phyloP scores from a whole-genome alignment of 306 rosid species.

The Quercus agrifolia region DNA sequence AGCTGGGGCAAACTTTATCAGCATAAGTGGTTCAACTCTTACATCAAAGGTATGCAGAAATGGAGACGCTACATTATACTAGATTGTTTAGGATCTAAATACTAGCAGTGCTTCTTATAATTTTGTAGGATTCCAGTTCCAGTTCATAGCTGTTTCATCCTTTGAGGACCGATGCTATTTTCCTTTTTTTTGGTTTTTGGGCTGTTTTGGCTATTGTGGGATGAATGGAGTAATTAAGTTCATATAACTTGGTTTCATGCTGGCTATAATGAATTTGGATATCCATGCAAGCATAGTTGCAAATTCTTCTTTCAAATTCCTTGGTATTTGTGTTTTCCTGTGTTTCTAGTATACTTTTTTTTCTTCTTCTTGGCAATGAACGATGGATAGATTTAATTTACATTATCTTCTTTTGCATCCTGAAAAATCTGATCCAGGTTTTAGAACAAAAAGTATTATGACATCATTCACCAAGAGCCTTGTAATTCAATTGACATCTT shows the following conservation, averaged over 20 bases:
- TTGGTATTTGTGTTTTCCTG: neutral
- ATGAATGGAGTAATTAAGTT: neutral
- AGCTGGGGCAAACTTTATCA: slow-evolving; percentile 96
- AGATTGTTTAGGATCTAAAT: neutral
- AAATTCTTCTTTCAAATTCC: neutral
- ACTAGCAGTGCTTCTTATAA: neutral
- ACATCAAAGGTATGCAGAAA: slow-evolving; percentile 76
- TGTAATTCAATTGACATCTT: too few species aligned
- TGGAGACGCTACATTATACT: neutral
- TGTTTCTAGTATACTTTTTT: neutral
- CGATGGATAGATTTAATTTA: neutral
- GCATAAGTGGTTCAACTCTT: slow-evolving; percentile 93
- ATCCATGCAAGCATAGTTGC: neutral
- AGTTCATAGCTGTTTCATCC: neutral
- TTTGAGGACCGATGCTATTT: neutral
- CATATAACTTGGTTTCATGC: neutral
- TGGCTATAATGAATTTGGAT: neutral
- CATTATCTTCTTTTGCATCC: neutral
- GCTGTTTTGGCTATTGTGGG: neutral
- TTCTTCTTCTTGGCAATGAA: neutral
- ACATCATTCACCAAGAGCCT: neutral
- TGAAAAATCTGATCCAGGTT: neutral
- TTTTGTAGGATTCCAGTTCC: neutral
- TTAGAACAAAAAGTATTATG: neutral
- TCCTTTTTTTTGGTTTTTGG: neutral